Evolutionary conservation across 805 yeast genomes (phyloP).

Genomic region (Starmerella bombicola): DNA sequence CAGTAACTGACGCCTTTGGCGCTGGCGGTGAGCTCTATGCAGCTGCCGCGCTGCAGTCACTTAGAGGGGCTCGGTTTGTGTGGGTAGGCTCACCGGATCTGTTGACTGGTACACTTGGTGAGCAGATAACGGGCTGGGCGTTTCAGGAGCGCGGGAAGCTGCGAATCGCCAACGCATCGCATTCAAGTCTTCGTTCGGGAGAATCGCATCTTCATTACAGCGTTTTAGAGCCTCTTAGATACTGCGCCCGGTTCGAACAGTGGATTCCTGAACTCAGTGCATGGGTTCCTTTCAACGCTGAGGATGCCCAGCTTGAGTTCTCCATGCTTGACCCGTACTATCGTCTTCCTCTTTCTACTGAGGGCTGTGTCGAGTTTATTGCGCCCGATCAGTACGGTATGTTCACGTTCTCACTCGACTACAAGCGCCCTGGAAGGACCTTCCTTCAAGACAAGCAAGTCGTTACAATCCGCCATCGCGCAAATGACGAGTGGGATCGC

Average conservation of each 20-base stretch:
- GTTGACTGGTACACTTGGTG: slow-evolving; percentile 35
- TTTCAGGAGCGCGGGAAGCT: slow-evolving; percentile 52
- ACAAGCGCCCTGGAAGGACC: slow-evolving; percentile 63
- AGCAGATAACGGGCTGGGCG: slow-evolving; percentile 45
- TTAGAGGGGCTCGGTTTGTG: slow-evolving; percentile 54
- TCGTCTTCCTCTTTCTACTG: slow-evolving; percentile 47
- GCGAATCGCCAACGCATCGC: slow-evolving; percentile 41
- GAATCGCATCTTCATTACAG: slow-evolving; percentile 42
- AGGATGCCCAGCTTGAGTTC: slow-evolving; percentile 69
- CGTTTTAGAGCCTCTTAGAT: slow-evolving; percentile 58
- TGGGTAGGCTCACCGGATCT: slow-evolving; percentile 69
- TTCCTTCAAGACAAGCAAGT: slow-evolving; percentile 53
- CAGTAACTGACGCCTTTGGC: slow-evolving; percentile 14
- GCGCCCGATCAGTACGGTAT: slow-evolving; percentile 96
- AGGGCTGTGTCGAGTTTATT: slow-evolving; percentile 39
- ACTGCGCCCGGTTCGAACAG: slow-evolving; percentile 34
- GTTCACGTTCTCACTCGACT: slow-evolving; percentile 72
- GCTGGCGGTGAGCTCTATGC: slow-evolving; percentile 17
- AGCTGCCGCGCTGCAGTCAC: slow-evolving; percentile 67
- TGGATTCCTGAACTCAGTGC: slow-evolving; percentile 34
- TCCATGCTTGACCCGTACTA: slow-evolving; percentile 92
- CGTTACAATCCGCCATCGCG: slow-evolving; percentile 82
- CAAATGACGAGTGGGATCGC: slow-evolving; percentile 88
- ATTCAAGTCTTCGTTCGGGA: slow-evolving; percentile 38
- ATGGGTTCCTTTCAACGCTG: slow-evolving; percentile 60